phyloP scores from a whole-genome alignment of 495 filamentous ascomycete genomes.

The Xylaria acuta region DNA sequence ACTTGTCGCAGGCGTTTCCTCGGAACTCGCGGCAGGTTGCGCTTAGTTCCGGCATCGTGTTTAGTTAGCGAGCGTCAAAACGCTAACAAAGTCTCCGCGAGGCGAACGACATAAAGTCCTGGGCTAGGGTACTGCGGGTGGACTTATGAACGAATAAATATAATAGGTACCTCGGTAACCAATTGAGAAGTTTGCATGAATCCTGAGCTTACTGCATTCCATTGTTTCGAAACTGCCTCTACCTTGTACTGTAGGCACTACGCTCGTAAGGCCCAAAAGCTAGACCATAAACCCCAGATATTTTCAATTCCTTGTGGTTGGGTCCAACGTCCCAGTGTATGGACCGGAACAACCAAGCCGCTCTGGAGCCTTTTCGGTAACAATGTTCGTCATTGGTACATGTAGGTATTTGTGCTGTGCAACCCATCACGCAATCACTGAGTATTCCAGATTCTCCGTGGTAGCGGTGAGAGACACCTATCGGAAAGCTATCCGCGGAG shows the following conservation, averaged over 20 bases:
- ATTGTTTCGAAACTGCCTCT: not conserved
- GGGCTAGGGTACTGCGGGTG: not conserved
- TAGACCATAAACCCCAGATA: not conserved
- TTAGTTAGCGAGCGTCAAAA: constrained; percentile 5
- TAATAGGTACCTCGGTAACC: not conserved
- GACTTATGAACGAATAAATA: not conserved
- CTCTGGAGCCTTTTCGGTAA: not conserved
- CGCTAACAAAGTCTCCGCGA: not conserved
- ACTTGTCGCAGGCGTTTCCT: not conserved
- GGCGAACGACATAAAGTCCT: not conserved
- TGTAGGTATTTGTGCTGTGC: constrained; percentile 19
- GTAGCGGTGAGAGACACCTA: constrained; percentile 20
- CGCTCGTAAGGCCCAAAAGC: not conserved
- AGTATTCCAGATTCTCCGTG: not conserved
- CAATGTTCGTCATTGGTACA: not conserved
- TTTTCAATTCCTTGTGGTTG: not conserved
- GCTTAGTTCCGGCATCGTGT: not conserved
- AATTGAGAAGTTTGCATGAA: not conserved
- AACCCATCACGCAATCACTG: constrained; percentile 26
- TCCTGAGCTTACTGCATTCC: not conserved
- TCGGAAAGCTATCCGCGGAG: not conserved
- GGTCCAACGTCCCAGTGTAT: not conserved
- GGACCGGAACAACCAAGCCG: not conserved
- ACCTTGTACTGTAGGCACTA: not conserved
- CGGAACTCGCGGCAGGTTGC: constrained; percentile 9